phyloP scores from a whole-genome alignment of 2,329 filamentous ascomycete genomes.

The Orbilia ellipsospora region DNA sequence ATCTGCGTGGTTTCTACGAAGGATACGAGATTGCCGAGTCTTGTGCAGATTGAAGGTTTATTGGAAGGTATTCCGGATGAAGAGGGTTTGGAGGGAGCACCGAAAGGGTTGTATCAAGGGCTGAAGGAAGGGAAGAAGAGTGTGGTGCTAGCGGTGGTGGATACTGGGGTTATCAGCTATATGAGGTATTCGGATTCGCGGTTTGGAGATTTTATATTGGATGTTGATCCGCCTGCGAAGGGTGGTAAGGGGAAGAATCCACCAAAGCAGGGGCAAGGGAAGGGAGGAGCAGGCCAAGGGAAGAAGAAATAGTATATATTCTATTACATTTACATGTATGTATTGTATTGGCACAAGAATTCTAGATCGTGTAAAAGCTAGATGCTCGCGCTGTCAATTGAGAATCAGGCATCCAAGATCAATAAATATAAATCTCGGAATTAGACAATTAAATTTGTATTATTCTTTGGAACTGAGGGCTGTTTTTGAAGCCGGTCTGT shows the following conservation, averaged over 20 bases:
- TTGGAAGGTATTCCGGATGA: slow-evolving; percentile 74
- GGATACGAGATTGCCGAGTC: slow-evolving; percentile 75
- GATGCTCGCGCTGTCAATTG: too few species aligned
- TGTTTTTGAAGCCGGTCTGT: too few species aligned
- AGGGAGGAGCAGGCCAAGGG: slow-evolving; percentile 60
- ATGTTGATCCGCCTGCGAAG: slow-evolving; percentile 66
- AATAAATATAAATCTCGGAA: too few species aligned
- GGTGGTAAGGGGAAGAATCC: slow-evolving; percentile 63
- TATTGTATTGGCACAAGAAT: too few species aligned
- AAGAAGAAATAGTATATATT: slow-evolving; percentile 30
- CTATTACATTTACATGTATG: too few species aligned
- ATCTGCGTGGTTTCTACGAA: slow-evolving; percentile 84
- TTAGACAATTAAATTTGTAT: too few species aligned
- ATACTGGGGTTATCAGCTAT: slow-evolving; percentile 89
- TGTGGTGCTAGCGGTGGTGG: slow-evolving; percentile 86
- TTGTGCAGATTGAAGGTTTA: slow-evolving; percentile 76
- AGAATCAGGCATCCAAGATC: too few species aligned
- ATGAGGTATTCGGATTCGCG: slow-evolving; percentile 81
- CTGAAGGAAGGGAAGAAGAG: slow-evolving; percentile 86
- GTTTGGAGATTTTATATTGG: slow-evolving; percentile 80
- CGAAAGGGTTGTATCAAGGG: slow-evolving; percentile 74
- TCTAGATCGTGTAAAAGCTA: too few species aligned
- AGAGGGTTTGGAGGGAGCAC: slow-evolving; percentile 69
- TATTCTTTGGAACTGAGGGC: too few species aligned
- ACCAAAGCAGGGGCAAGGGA: slow-evolving; percentile 59